These are phyloP conservation scores for Thelonectria discophora DNA, from an alignment of 2,329 filamentous ascomycete genomes.

Conservation along the genomic window DNA sequence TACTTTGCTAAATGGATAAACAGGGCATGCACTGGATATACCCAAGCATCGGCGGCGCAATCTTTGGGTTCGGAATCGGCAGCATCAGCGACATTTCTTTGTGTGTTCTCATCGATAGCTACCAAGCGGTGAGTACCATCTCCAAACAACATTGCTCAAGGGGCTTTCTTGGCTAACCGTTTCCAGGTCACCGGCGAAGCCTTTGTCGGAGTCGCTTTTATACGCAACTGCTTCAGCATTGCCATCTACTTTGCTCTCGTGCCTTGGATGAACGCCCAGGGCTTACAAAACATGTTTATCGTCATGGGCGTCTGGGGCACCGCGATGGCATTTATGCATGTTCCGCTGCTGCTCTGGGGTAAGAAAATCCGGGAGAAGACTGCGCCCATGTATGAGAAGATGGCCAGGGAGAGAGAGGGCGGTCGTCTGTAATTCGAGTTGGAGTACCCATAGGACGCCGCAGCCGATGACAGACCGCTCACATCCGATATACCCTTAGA, in stretches of 20 bases:
- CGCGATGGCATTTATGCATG: conserved; percentile 19
- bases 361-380: conserved; percentile 23
- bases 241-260: conserved; percentile 27
- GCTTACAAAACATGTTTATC: conserved; percentile 27
- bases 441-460: no score
- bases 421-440: not conserved
- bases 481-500: no score
- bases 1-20: no score
- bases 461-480: no score
- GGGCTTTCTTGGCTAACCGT: not conserved
- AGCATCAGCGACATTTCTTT: conserved; percentile 46
- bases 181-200: conserved; percentile 24
- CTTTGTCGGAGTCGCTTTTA: conserved; percentile 22
- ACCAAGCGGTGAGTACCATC: conserved; percentile 26
- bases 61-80: conserved; percentile 49
- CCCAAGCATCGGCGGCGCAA: conserved; percentile 45
- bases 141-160: not conserved
- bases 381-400: conserved; percentile 14
- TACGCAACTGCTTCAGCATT: conserved; percentile 28
- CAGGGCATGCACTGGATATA: conserved; percentile 53
- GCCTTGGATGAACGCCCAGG: conserved; percentile 26
- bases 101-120: conserved; percentile 47
- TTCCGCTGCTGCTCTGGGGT: conserved; percentile 24
- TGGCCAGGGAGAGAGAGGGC: conserved; percentile 17
- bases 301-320: conserved; percentile 24